These are phyloP conservation scores for Dentipellis sp. DNA, from an alignment of 768 basidiomycete species.

Conservation along the genomic window DNA sequence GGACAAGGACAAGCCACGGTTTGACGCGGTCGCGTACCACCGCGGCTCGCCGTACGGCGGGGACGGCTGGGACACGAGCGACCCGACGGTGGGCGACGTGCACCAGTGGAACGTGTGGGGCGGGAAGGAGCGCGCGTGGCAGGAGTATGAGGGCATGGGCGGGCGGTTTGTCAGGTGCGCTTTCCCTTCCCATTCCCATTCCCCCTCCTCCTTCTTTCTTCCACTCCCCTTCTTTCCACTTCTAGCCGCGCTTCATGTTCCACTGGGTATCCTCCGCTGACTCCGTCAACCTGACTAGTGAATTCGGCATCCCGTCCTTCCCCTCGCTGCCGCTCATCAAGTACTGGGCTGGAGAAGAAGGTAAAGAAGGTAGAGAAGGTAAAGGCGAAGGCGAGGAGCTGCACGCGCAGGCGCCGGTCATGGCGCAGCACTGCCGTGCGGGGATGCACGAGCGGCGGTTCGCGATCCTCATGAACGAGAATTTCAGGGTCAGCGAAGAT, in stretches of 20 bases:
- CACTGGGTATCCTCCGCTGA: neutral
- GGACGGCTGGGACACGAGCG: slow-evolving; percentile 58
- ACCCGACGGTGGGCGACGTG: slow-evolving; percentile 75
- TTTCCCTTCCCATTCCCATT: no score
- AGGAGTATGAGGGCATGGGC: slow-evolving; percentile 83
- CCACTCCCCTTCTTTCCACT: no score
- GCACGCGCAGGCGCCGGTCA: neutral
- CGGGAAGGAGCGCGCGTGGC: slow-evolving; percentile 86
- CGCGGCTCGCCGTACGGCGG: slow-evolving; percentile 85
- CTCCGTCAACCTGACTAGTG: neutral
- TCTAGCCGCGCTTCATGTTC: neutral
- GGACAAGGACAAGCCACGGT: no score
- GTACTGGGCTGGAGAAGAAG: slow-evolving; percentile 41
- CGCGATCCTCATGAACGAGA: slow-evolving; percentile 87
- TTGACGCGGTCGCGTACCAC: slow-evolving; percentile 66
- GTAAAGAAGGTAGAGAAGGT: no score
- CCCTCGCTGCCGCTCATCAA: slow-evolving; percentile 76
- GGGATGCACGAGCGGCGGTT: slow-evolving; percentile 76
- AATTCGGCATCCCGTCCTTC: neutral
- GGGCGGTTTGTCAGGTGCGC: slow-evolving; percentile 65
- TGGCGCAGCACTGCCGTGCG: slow-evolving; percentile 66
- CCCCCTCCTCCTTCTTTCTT: no score
- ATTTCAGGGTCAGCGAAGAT: slow-evolving; percentile 84
- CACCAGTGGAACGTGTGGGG: slow-evolving; percentile 99
- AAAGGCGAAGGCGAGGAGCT: neutral